Evolutionary conservation across 1,284 basidiomycete species (phyloP).

Genomic region (Pyrrhoderma lamaoense): DNA sequence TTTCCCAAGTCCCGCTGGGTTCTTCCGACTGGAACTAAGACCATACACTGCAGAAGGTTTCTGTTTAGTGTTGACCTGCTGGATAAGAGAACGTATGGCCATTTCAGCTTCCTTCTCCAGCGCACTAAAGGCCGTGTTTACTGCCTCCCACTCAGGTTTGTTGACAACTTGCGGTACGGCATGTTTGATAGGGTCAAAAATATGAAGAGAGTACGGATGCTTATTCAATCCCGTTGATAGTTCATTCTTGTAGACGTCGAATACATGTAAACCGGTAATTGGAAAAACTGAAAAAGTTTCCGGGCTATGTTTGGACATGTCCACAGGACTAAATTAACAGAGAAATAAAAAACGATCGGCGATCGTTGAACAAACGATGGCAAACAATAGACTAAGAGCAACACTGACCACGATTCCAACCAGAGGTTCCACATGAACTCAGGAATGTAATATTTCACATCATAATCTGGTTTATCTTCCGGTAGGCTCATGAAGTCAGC

Average conservation of each 20-base stretch:
- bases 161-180: slow-evolving; percentile 30
- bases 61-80: slow-evolving; percentile 21
- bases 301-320: slow-evolving; percentile 20
- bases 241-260: slow-evolving; percentile 43
- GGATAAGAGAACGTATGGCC: slow-evolving; percentile 29
- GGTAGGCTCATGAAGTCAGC: slow-evolving; percentile 1
- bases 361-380: background rate
- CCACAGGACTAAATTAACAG: slow-evolving; percentile 14
- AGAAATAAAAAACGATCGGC: slow-evolving; percentile 7
- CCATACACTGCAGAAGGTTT: slow-evolving; percentile 22
- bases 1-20: background rate
- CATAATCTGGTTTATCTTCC: slow-evolving; percentile 1
- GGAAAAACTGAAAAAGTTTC: slow-evolving; percentile 22
- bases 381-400: background rate
- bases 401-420: slow-evolving; percentile 31
- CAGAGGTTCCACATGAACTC: slow-evolving; percentile 38
- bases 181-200: slow-evolving; percentile 39
- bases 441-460: slow-evolving; percentile 28
- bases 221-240: slow-evolving; percentile 37
- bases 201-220: slow-evolving; percentile 22
- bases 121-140: slow-evolving; percentile 34
- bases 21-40: background rate
- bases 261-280: slow-evolving; percentile 41
- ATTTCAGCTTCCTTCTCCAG: slow-evolving; percentile 37
- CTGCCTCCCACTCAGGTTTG: slow-evolving; percentile 29